Conservation (phyloP, 2,329 filamentous ascomycete species). For the Ascochyta koolunga region DNA sequence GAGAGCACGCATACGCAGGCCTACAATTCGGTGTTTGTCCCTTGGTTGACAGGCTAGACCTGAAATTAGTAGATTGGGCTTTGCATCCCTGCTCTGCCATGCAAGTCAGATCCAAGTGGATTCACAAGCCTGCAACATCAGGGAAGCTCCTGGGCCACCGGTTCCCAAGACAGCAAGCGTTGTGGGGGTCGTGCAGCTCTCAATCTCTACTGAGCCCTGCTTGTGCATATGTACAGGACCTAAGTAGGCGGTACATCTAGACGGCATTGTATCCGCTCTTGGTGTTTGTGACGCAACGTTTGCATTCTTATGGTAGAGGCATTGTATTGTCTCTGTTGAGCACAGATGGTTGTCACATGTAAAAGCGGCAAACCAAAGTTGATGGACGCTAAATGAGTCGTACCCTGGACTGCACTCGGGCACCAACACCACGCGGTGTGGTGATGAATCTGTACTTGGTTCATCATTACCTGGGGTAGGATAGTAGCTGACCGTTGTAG, state of each 20-base stretch:
- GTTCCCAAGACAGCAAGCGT: constrained; percentile 26
- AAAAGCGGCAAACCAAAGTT: constrained; percentile 15
- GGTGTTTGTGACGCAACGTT: not conserved
- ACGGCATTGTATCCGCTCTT: not conserved
- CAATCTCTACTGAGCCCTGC: constrained; percentile 4
- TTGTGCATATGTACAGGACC: not conserved
- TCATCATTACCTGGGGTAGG: not conserved
- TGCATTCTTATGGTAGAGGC: not conserved
- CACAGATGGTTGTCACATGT: constrained; percentile 20
- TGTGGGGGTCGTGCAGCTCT: constrained; percentile 14
- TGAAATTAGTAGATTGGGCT: constrained; percentile 24
- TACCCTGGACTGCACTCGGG: constrained; percentile 10
- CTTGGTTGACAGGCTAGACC: constrained; percentile 3
- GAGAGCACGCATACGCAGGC: constrained; percentile 4
- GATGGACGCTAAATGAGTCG: constrained; percentile 16
- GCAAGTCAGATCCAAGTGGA: constrained; percentile 37
- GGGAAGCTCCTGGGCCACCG: constrained; percentile 23
- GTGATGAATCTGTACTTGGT: not conserved
- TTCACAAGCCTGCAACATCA: constrained; percentile 30
- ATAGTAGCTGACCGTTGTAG: not conserved
- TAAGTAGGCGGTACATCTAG: not conserved
- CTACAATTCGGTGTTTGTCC: not conserved
- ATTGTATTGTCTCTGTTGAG: not conserved
- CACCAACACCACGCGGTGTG: not conserved
- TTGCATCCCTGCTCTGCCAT: constrained; percentile 25